Evolutionary conservation across 2,329 filamentous ascomycete species (phyloP), one percentile per base, ranked within the genome.

Genomic region (Colletotrichum horii): DNA sequence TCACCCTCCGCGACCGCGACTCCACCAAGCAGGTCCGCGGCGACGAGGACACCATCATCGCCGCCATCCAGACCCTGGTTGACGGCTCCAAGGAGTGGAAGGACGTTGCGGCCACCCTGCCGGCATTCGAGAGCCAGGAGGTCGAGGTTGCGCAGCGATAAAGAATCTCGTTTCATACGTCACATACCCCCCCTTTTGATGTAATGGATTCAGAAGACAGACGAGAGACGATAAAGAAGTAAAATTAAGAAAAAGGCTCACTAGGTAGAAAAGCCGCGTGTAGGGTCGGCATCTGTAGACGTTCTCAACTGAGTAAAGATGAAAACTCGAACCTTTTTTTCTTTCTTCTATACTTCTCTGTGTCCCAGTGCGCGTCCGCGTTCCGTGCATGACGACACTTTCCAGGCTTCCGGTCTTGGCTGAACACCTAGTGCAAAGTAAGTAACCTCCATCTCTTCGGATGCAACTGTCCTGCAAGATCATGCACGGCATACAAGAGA

Each of bases 1-100:
- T 97, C 82, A 98, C 96, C 2, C 91, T 98, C 78, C 90, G 96
- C 82, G 96, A 98, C 84, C 93, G 96, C 78, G 97, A 98, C 87
- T 94, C 93, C 56, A 98, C 95, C 70, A 94, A 93, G 83, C 96
- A 98, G 87, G 96, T 98, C 74, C 94, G 97, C 76, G 95, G 94
- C 14, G 93, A 92, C 77, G 91, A 97, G 83, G 93, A 94, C 55
- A 94, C 94, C 83, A 95, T 98, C 75, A 86, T 97, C 75, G 90
- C 91, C 72, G 95, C 95, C 32, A 91, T 97, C 80, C 91, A 91
- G 84, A 90, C 90, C 74, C 79, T 87, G 22, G 85, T 85, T 26
- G 81, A 85, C 43, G 85, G 85, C 64, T 84, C 79, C 80, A 93
- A 93, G 87, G 85, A 84, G 28, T 93, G 92, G 92, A 83, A 86